These are phyloP conservation scores for Rhodotorula graminis DNA, from an alignment of 768 basidiomycete species.

Conservation along the genomic window DNA sequence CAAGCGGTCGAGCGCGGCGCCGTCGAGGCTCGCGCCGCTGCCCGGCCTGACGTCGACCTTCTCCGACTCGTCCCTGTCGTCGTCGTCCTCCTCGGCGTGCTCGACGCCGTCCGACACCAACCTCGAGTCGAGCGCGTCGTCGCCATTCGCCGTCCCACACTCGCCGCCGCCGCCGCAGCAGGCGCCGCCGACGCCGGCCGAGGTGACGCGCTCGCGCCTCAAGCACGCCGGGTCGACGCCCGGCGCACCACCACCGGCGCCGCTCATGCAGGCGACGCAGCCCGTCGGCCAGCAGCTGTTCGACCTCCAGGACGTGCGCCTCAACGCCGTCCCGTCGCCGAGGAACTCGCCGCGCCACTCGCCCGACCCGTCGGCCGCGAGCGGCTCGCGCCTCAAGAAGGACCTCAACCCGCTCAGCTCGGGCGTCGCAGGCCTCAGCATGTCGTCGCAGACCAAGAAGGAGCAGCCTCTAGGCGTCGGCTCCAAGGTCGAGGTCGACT, in stretches of 20 bases:
- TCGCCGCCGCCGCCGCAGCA: too few species aligned
- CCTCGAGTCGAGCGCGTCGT: neutral
- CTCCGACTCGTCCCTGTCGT: neutral
- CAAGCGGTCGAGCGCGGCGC: neutral
- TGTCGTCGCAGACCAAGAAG: too few species aligned
- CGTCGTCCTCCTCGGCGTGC: neutral
- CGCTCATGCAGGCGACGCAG: neutral
- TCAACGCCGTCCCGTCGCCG: neutral
- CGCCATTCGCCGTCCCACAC: neutral
- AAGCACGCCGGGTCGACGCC: slow-evolving; percentile 29
- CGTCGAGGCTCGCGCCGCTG: neutral
- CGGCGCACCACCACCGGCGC: slow-evolving; percentile 14
- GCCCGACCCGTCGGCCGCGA: neutral
- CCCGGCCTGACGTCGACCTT: slow-evolving; percentile 7
- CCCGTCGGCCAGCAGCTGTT: neutral
- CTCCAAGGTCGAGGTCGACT: slow-evolving; percentile 4
- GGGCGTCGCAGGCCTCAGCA: neutral
- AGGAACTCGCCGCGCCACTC: neutral
- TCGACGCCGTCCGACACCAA: slow-evolving; percentile 5
- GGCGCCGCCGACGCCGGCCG: neutral
- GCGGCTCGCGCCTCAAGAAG: neutral
- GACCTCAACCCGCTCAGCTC: neutral
- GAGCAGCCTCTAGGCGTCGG: neutral
- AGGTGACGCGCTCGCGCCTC: slow-evolving; percentile 1
- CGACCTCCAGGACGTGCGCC: slow-evolving; percentile 5